Base-by-base conservation (phyloP, 257 asterid species). In the Echium plantagineum region DNA sequence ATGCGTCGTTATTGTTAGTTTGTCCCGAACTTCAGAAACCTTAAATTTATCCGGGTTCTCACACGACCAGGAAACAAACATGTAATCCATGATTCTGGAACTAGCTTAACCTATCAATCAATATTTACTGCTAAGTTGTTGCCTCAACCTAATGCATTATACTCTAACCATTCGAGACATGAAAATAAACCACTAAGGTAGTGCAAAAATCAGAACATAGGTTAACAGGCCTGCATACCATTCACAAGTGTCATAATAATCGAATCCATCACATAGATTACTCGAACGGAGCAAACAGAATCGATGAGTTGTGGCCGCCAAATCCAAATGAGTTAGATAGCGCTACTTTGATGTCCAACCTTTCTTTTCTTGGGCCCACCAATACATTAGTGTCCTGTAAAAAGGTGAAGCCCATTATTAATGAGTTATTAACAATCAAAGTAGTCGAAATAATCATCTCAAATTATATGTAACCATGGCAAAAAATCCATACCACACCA, bases 321-420 rank as follows among this genome's bases (percentile, higher is more conserved):
- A 77, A 70, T 31, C 81, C 78, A 60, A 77, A 60, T 52, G 83
- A 77, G 63, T 72, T 77, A 16, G 86, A 80, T 15, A 80, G 75
- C 35, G 83, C 85, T 47, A 67, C 80, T 59, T 71, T 77, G 55
- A 74, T 47, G 26, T 64, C 71, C 28, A 80, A 28, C 1, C 56
- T 61, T 54, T 80, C 81, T 73, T 68, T 77, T 68, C 52, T 16
- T 16, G 59, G 21, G 49, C 83, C 81, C 1, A 67, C 79, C 6
- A 80, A 60, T 46, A 77, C 52, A 3, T 57, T 62, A 32, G 72
- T 58, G 54, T 77, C 79, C 83, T 77, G 63, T 20, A 24, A 19
- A 56, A 57, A 10, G 67, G 49, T 13, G 49, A 42, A 42, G 49
- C 49, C 49, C 15, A 13, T 42, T 42, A 42, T 15, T 12, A 42